Evolutionary conservation across 495 filamentous ascomycete genomes (phyloP).

Genomic region (Trichocladium antarcticum): DNA sequence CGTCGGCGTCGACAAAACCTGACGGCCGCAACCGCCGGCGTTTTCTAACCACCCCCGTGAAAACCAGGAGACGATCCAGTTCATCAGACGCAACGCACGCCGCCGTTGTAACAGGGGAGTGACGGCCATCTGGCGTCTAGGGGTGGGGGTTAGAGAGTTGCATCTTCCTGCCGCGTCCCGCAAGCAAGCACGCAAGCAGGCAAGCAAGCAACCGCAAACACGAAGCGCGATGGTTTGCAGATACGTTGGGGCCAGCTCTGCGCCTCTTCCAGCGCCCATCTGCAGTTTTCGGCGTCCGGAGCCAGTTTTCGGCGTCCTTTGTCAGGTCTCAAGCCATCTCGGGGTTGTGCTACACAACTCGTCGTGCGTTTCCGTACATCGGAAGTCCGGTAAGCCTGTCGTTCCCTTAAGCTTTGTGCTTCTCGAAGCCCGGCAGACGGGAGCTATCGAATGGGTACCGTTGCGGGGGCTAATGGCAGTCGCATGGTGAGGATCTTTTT

Average conservation of each 20-base stretch:
- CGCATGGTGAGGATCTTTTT: not conserved
- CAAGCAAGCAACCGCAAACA: not conserved
- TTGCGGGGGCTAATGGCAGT: too few species aligned
- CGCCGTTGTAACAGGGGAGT: not conserved
- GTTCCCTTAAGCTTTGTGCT: slow-evolving; percentile 1
- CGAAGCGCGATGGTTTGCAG: not conserved
- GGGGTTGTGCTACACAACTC: slow-evolving; percentile 8
- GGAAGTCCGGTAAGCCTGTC: slow-evolving; percentile 15
- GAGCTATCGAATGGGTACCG: not conserved
- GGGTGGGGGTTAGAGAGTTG: not conserved
- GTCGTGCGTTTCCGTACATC: slow-evolving; percentile 5
- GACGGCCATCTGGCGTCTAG: not conserved
- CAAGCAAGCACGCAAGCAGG: not conserved
- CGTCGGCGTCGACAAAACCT: not conserved
- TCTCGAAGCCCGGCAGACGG: slow-evolving; percentile 14
- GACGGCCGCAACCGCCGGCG: not conserved
- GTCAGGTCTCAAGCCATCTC: slow-evolving; percentile 4
- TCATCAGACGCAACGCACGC: not conserved
- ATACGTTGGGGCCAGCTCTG: too few species aligned
- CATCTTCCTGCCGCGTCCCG: slow-evolving; percentile 4
- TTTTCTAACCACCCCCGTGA: not conserved
- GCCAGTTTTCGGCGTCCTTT: not conserved
- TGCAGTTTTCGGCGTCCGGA: slow-evolving; percentile 3
- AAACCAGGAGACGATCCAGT: too few species aligned
- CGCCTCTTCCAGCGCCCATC: not conserved